Percentiles rank a stretch among this genome's conserved stretches.
These are phyloP conservation scores for Lentinus tigrinus DNA, from an alignment of 768 basidiomycete genomes.

Conservation along the genomic window DNA sequence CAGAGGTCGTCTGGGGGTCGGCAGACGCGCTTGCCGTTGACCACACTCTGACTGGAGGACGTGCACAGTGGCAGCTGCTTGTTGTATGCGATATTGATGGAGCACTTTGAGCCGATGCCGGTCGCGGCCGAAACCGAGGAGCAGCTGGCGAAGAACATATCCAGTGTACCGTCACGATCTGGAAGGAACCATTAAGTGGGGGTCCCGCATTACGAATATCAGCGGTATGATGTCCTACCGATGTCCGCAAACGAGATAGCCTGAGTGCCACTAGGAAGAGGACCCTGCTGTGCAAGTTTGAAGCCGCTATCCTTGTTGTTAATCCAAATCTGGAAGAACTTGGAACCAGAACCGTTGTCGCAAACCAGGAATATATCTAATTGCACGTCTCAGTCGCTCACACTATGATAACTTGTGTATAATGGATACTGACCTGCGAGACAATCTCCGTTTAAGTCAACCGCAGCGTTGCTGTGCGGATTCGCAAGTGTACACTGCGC, in stretches of 20 bases:
- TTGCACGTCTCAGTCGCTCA: not conserved
- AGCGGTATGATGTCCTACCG: constrained; percentile 42
- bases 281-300: constrained; percentile 60
- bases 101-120: constrained; percentile 75
- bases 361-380: constrained; percentile 87
- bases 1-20: constrained; percentile 82
- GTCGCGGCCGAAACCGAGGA: constrained; percentile 59
- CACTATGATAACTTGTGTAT: not conserved
- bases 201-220: not conserved
- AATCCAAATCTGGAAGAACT: constrained; percentile 88
- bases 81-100: constrained; percentile 92
- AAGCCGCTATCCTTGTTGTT: constrained; percentile 82
- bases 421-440: constrained; percentile 63
- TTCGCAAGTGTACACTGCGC: constrained; percentile 74
- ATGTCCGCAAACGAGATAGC: constrained; percentile 88
- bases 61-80: constrained; percentile 83
- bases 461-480: constrained; percentile 92
- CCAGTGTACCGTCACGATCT: constrained; percentile 97
- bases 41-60: constrained; percentile 46
- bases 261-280: constrained; percentile 75
- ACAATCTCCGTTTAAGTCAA: constrained; percentile 96
- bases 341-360: constrained; percentile 50
- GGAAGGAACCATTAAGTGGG: constrained; percentile 1
- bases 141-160: constrained; percentile 91
- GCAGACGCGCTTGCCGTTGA: constrained; percentile 58